Base-by-base conservation (phyloP, 305 asterid genomes). In the Fraxinus angustifolia region DNA sequence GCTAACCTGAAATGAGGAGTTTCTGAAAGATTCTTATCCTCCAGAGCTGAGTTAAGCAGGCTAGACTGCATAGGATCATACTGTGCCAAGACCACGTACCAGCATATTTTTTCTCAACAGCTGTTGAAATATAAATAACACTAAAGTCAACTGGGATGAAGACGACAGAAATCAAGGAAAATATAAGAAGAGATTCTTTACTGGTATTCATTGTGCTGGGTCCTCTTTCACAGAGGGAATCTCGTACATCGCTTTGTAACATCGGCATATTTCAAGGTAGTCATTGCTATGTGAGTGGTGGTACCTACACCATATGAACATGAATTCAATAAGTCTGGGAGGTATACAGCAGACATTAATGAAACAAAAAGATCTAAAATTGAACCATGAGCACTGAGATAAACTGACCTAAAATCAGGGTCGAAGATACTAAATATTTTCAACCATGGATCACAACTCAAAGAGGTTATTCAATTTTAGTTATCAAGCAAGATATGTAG, bases 241-340 rank as follows among this genome's bases (percentile, higher is more conserved):
- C 81, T 96, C 99, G 85, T 94, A 96, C 79, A 93, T 96, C 21
- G 98, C 87, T 88, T 96, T 96, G 91, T 93, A 96, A 84, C 95
- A 91, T 36, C 97, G 98, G 76, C 97, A 94, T 82, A 94, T 96
- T 87, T 93, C 99, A 82, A 96, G 97, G 85, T 96, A 96, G 85
- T 96, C 97, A 68, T 91, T 92, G 93, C 85, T 88, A 82, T 94
- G 96, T 11, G 88, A 86, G 40, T 6, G 40, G 83, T 92, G 84
- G 83, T 91, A 96, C 95, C 99, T 94, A 84, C 83, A 91, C 3
- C 56, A 85, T 67, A 83, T 58, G 80, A 76, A 23, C 62, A 62
- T 10, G 1, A 26, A 73, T 76, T 62, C 75, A 60, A 23, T 71
- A 48, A 42, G 73, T 68, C 68, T 6, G 68, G 78, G 38, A 48